These are phyloP conservation scores for Neofusicoccum sp. DNA, from an alignment of 2,329 filamentous ascomycete species.

Conservation along the genomic window DNA sequence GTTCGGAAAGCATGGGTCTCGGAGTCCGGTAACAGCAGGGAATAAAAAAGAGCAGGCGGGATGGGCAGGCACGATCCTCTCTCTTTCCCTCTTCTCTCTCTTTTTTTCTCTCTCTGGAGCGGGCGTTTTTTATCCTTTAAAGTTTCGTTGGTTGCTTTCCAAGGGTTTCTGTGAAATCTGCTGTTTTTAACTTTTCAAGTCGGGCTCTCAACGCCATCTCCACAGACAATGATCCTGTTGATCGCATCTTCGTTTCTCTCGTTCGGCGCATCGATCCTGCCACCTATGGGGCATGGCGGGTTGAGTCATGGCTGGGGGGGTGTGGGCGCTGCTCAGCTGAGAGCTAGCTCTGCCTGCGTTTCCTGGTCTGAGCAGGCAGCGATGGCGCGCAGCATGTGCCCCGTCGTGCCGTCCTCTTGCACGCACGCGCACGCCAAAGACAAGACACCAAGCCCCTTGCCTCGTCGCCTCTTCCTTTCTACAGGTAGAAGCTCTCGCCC, in stretches of 20 bases:
- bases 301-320: slow-evolving; percentile 4
- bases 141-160: slow-evolving; percentile 3
- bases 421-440: not conserved
- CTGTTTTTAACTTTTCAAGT: not conserved
- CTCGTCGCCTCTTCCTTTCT: too few species aligned
- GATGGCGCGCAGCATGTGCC: slow-evolving; percentile 11
- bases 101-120: not conserved
- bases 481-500: not conserved
- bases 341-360: not conserved
- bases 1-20: slow-evolving; percentile 6
- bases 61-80: not conserved
- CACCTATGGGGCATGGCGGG: not conserved
- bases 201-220: not conserved
- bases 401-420: not conserved
- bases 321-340: slow-evolving; percentile 9
- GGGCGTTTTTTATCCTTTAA: not conserved
- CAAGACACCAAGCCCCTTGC: not conserved
- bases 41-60: slow-evolving; percentile 5
- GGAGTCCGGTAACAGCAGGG: slow-evolving; percentile 8
- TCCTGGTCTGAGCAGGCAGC: slow-evolving; percentile 5
- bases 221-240: not conserved
- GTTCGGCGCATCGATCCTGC: not conserved
- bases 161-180: not conserved
- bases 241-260: not conserved
- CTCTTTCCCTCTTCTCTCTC: not conserved